Percentiles rank a stretch among this genome's conserved stretches.
Evolutionary conservation across 1,139 yeast genomes (phyloP).

Genomic region (Chernovozyma aurita): DNA sequence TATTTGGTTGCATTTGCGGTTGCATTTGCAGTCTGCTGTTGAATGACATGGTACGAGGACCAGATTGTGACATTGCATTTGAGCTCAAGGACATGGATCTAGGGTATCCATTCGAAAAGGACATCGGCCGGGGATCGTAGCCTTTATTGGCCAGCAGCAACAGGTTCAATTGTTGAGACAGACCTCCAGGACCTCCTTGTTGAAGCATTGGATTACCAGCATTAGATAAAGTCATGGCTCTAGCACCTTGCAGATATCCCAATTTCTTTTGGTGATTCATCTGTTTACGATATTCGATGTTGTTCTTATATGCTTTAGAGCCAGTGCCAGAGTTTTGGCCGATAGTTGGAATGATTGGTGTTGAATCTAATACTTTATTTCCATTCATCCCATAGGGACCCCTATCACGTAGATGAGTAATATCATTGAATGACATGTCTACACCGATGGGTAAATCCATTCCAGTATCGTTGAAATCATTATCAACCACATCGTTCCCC

Average conservation of each 20-base stretch:
- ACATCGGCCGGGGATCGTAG: constrained; percentile 30
- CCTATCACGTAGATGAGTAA: constrained; percentile 56
- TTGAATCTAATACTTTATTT: constrained; percentile 44
- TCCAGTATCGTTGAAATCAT: constrained; percentile 48
- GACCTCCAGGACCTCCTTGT: constrained; percentile 7
- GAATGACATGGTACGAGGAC: constrained; percentile 14
- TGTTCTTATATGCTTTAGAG: constrained; percentile 25
- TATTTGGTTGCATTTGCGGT: not conserved
- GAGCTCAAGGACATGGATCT: constrained; percentile 25
- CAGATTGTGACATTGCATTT: constrained; percentile 10
- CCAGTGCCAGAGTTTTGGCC: constrained; percentile 17
- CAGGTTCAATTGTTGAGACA: constrained; percentile 16
- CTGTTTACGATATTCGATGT: constrained; percentile 62
- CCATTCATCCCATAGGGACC: constrained; percentile 55
- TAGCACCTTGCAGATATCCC: constrained; percentile 45
- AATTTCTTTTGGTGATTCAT: constrained; percentile 65
- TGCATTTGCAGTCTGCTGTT: not conserved
- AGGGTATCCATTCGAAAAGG: constrained; percentile 21
- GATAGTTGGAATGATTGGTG: constrained; percentile 72
- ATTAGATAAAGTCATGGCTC: constrained; percentile 40
- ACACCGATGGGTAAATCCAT: constrained; percentile 35
- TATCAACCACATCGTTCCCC: constrained; percentile 40
- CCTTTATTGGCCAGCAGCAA: constrained; percentile 6
- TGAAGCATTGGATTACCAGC: constrained; percentile 30
- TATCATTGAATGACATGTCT: constrained; percentile 57